phyloP scores from a whole-genome alignment of 2,329 filamentous ascomycete genomes.

The Pseudogymnoascus sp. region DNA sequence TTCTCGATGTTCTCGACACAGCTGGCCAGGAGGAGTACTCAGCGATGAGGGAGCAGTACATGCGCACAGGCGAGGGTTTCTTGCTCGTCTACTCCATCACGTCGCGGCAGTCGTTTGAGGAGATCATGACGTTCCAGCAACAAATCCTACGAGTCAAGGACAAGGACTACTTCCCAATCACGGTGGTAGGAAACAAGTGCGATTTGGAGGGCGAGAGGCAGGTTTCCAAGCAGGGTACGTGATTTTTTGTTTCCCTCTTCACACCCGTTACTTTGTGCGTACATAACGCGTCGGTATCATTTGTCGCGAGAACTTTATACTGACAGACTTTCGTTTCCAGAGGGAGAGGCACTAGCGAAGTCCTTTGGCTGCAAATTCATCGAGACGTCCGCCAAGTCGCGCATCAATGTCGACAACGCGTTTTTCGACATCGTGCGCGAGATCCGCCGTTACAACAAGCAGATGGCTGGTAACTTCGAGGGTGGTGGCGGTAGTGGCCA shows the following conservation, averaged over 20 bases:
- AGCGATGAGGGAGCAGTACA: constrained; percentile 99
- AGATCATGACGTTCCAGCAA: constrained; percentile 97
- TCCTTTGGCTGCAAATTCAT: constrained; percentile 97
- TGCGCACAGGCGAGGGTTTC: constrained; percentile 97
- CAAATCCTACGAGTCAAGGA: constrained; percentile 98
- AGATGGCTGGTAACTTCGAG: constrained; percentile 82
- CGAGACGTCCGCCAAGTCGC: constrained; percentile 96
- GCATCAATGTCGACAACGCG: constrained; percentile 95
- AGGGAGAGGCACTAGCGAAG: constrained; percentile 78
- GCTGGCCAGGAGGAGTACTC: constrained; percentile 99
- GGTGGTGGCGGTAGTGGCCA: constrained; percentile 54
- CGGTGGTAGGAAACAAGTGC: constrained; percentile 98
- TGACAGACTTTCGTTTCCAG: constrained; percentile 38
- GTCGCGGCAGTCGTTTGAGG: constrained; percentile 92
- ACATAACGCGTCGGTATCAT: background rate
- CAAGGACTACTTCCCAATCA: constrained; percentile 99
- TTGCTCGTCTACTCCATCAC: constrained; percentile 97
- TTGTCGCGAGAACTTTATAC: constrained; percentile 12
- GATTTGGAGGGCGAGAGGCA: constrained; percentile 90
- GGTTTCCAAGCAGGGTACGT: constrained; percentile 81
- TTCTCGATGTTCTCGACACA: constrained; percentile 96
- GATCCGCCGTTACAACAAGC: constrained; percentile 96
- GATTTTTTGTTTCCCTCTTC: constrained; percentile 16
- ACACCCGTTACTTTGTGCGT: background rate
- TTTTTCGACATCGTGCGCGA: constrained; percentile 98